A percentile compares a stretch with the other conserved stretches of the same genome.
Conservation (phyloP, 1,284 basidiomycete species). For the Ganoderma leucocontextum region DNA sequence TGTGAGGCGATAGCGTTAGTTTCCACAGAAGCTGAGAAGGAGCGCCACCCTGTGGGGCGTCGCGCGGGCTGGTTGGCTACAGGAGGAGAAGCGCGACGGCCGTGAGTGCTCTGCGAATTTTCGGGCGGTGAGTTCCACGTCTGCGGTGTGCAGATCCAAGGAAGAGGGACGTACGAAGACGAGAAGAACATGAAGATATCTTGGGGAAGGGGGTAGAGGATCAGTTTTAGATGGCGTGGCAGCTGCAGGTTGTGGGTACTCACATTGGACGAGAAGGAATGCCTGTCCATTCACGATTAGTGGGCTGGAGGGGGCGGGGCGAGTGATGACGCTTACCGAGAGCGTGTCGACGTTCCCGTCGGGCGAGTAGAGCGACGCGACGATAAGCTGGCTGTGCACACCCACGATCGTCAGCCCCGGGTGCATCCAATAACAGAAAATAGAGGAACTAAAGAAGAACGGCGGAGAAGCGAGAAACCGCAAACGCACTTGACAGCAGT, state of each 20-base stretch:
- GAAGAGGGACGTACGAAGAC: slow-evolving; percentile 42
- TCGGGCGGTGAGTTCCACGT: background rate
- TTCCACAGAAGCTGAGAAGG: background rate
- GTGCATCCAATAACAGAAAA: background rate
- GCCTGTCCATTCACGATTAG: slow-evolving; percentile 37
- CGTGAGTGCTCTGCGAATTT: slow-evolving; percentile 25
- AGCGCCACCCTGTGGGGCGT: background rate
- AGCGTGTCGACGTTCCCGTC: slow-evolving; percentile 50
- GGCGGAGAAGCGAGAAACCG: background rate
- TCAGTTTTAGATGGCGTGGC: background rate
- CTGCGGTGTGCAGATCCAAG: too few relatives aligned
- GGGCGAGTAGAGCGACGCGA: slow-evolving; percentile 48
- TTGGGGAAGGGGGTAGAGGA: slow-evolving; percentile 24
- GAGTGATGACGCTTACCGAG: slow-evolving; percentile 36
- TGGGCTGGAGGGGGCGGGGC: background rate
- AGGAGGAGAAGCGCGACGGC: slow-evolving; percentile 31
- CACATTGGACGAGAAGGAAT: slow-evolving; percentile 51
- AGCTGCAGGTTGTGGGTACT: slow-evolving; percentile 19
- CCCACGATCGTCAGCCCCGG: background rate
- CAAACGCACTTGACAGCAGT: slow-evolving; percentile 47
- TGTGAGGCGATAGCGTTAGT: background rate
- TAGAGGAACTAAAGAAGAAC: background rate
- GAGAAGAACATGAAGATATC: slow-evolving; percentile 51
- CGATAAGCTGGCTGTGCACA: slow-evolving; percentile 47
- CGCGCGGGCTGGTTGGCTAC: background rate